These are phyloP conservation scores for Glycine tomentella DNA, from an alignment of 306 rosid species.

Conservation along the genomic window DNA sequence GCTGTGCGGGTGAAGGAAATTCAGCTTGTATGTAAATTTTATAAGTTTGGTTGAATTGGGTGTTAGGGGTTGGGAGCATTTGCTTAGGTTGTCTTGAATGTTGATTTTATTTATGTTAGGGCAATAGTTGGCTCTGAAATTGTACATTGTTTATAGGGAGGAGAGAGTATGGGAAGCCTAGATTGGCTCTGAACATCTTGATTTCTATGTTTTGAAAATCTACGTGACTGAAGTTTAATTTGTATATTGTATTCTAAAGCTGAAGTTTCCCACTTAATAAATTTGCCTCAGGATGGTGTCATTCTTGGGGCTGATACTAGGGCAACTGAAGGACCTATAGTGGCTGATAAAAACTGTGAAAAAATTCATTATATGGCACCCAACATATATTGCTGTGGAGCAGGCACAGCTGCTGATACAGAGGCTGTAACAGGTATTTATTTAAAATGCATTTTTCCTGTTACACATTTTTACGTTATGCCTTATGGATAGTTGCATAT, in stretches of 20 bases:
- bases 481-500: background rate
- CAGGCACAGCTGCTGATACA: slow-evolving; percentile 99
- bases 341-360: slow-evolving; percentile 93
- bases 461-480: slow-evolving; percentile 5
- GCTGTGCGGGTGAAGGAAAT: background rate
- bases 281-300: slow-evolving; percentile 78
- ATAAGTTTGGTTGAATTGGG: slow-evolving; percentile 7
- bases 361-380: slow-evolving; percentile 99
- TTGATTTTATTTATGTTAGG: background rate
- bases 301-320: slow-evolving; percentile 99
- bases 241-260: slow-evolving; percentile 29
- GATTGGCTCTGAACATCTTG: too few relatives aligned
- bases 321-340: slow-evolving; percentile 96
- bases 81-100: background rate
- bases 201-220: too few relatives aligned
- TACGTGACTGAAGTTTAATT: background rate
- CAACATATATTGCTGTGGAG: slow-evolving; percentile 96
- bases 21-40: background rate
- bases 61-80: background rate
- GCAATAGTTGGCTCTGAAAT: background rate
- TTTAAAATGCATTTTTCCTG: background rate
- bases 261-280: background rate
- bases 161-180: too few relatives aligned
- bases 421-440: slow-evolving; percentile 95
- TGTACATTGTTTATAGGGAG: too few relatives aligned